Percentiles rank a stretch among this genome's conserved stretches.
These are phyloP conservation scores for Xylaria scruposa DNA, from an alignment of 495 filamentous ascomycete species.

Conservation along the genomic window DNA sequence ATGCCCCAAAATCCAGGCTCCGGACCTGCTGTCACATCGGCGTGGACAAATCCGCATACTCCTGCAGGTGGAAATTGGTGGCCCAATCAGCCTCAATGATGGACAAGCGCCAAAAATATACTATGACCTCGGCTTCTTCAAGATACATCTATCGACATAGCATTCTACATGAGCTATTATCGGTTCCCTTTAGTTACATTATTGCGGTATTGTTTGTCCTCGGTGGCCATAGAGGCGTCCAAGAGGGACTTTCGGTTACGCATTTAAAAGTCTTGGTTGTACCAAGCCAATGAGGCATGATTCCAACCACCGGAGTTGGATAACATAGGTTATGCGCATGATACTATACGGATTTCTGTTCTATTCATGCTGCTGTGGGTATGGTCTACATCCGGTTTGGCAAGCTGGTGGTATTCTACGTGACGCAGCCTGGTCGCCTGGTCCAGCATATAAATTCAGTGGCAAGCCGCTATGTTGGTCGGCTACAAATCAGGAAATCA, in stretches of 20 bases:
- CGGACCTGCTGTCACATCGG: conserved; percentile 50
- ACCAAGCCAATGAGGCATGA: conserved; percentile 1
- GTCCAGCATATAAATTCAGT: conserved; percentile 18
- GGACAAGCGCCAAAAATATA: not conserved
- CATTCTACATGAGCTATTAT: not conserved
- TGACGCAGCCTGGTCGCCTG: conserved; percentile 13
- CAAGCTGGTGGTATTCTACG: not conserved
- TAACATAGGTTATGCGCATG: conserved; percentile 38
- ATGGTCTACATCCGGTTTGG: not conserved
- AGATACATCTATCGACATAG: not conserved
- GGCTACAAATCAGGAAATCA: conserved; percentile 26
- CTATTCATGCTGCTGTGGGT: conserved; percentile 13
- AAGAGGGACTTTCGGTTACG: conserved; percentile 32
- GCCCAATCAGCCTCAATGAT: conserved; percentile 54
- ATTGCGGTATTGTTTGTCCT: conserved; percentile 31
- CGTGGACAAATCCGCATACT: conserved; percentile 52
- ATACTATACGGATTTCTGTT: conserved; percentile 37
- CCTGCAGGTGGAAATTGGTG: conserved; percentile 50
- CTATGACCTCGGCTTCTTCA: not conserved
- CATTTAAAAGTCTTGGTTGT: conserved; percentile 17
- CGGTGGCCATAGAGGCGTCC: conserved; percentile 39
- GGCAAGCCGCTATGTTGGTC: conserved; percentile 17
- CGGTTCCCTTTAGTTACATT: not conserved
- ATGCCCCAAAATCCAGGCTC: conserved; percentile 55
- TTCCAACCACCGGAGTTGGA: conserved; percentile 12